phyloP scores from a whole-genome alignment of 2,329 filamentous ascomycete species.

The Colletotrichum musae region DNA sequence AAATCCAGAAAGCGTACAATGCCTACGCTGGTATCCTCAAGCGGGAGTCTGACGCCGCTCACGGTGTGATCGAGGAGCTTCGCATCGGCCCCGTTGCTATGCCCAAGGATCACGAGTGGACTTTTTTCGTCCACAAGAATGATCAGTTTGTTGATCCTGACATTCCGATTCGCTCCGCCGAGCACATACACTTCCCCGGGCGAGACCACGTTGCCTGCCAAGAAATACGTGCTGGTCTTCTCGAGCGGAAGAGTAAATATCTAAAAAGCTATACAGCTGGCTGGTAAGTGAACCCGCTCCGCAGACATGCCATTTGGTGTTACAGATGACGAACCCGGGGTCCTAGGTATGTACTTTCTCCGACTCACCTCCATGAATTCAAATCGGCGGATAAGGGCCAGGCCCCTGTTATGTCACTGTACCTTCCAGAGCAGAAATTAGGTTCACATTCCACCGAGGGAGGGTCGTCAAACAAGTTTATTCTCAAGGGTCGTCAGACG shows the following conservation, averaged over 20 bases:
- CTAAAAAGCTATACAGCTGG: constrained; percentile 96
- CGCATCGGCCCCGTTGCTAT: constrained; percentile 90
- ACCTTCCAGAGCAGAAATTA: constrained; percentile 93
- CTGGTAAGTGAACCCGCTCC: constrained; percentile 73
- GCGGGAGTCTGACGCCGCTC: constrained; percentile 88
- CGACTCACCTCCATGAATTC: constrained; percentile 98
- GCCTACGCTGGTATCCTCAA: constrained; percentile 93
- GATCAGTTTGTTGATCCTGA: constrained; percentile 90
- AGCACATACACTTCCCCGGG: constrained; percentile 92
- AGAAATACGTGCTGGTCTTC: constrained; percentile 89
- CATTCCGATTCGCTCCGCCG: constrained; percentile 81
- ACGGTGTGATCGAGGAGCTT: constrained; percentile 83
- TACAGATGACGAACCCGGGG: neutral
- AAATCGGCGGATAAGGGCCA: constrained; percentile 96
- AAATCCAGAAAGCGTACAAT: constrained; percentile 98
- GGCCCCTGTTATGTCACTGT: constrained; percentile 95
- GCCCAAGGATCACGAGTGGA: constrained; percentile 95
- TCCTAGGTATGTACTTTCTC: constrained; percentile 90
- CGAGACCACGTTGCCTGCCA: constrained; percentile 85
- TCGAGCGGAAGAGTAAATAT: constrained; percentile 99
- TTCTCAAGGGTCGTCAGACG: constrained; percentile 95
- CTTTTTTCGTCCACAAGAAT: constrained; percentile 82
- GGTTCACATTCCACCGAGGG: constrained; percentile 88
- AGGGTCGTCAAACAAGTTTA: constrained; percentile 95
- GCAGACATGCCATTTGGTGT: constrained; percentile 41